These are phyloP conservation scores for Phytophthora sojae DNA, from an alignment of 352 stramenopile genomes.

Conservation along the genomic window DNA sequence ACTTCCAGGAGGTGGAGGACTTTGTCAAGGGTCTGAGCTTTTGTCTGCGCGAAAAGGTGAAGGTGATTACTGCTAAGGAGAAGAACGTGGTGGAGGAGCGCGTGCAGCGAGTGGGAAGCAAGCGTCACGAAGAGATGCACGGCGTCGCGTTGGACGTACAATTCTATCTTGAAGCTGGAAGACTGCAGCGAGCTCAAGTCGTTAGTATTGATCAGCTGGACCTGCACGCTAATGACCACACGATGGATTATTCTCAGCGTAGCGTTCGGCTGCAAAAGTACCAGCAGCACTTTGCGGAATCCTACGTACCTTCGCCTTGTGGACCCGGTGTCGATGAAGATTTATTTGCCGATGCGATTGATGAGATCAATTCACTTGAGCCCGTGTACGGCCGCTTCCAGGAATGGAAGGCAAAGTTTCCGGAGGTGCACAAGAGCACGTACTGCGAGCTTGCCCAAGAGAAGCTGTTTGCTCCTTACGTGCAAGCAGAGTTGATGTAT, in stretches of 20 bases:
- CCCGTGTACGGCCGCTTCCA: slow-evolving; percentile 71
- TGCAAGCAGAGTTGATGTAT: slow-evolving; percentile 65
- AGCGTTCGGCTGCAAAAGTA: slow-evolving; percentile 23
- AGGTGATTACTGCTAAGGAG: slow-evolving; percentile 57
- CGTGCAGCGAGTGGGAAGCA: slow-evolving; percentile 19
- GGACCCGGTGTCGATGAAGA: slow-evolving; percentile 15
- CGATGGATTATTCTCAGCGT: slow-evolving; percentile 3
- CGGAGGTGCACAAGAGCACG: slow-evolving; percentile 67
- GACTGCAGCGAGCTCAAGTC: slow-evolving; percentile 28
- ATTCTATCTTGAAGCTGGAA: slow-evolving; percentile 23
- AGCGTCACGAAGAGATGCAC: slow-evolving; percentile 24
- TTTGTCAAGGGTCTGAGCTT: slow-evolving; percentile 80
- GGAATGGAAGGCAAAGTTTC: slow-evolving; percentile 78
- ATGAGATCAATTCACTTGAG: slow-evolving; percentile 72
- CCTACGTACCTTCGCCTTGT: slow-evolving; percentile 22
- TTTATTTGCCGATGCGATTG: slow-evolving; percentile 72
- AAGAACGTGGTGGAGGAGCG: slow-evolving; percentile 37
- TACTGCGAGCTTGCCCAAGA: slow-evolving; percentile 68
- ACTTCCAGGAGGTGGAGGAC: slow-evolving; percentile 80
- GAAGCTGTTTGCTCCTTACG: slow-evolving; percentile 71
- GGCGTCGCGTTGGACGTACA: slow-evolving; percentile 17
- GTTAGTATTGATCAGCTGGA: slow-evolving; percentile 21
- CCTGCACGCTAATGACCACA: neutral
- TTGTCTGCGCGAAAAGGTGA: slow-evolving; percentile 74
- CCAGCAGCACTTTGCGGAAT: slow-evolving; percentile 38